Percentiles rank a stretch among this genome's conserved stretches.
These are phyloP conservation scores for Sistotremastrum niveocremeum DNA, from an alignment of 768 basidiomycete genomes.

Conservation along the genomic window DNA sequence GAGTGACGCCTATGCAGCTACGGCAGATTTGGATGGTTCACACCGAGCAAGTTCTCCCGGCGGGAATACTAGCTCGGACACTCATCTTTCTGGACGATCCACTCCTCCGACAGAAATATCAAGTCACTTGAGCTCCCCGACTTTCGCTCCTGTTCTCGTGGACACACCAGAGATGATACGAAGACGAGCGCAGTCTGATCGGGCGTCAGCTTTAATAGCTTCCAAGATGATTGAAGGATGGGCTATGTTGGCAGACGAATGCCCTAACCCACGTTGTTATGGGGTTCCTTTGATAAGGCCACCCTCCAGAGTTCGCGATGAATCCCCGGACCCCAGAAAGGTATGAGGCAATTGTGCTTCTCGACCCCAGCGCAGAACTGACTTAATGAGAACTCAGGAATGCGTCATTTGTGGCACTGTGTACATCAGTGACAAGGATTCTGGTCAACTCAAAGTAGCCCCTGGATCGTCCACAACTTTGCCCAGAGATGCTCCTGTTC, in stretches of 20 bases:
- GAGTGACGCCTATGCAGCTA: not conserved
- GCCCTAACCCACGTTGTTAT: constrained; percentile 52
- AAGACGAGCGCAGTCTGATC: constrained; percentile 70
- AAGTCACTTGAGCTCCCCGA: constrained; percentile 42
- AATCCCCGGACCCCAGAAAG: constrained; percentile 47
- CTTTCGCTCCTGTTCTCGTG: constrained; percentile 40
- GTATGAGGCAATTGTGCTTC: constrained; percentile 21
- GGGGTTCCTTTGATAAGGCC: constrained; percentile 77
- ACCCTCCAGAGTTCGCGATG: constrained; percentile 40
- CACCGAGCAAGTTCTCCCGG: constrained; percentile 9
- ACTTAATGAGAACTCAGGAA: constrained; percentile 32
- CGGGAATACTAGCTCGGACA: constrained; percentile 21
- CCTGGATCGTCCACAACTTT: no score
- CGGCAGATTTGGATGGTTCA: not conserved
- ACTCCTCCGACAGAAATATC: constrained; percentile 73
- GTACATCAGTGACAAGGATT: constrained; percentile 42
- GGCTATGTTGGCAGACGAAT: constrained; percentile 86
- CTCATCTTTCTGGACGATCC: constrained; percentile 45
- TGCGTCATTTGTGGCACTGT: constrained; percentile 63
- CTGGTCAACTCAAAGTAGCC: not conserved
- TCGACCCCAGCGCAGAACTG: no score
- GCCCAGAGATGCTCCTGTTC: constrained; percentile 20
- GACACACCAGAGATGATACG: constrained; percentile 53
- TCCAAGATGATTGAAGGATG: constrained; percentile 67
- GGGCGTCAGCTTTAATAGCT: constrained; percentile 68